Evolutionary conservation across 306 rosid genomes (phyloP).

Genomic region (Quercus engelmannii): DNA sequence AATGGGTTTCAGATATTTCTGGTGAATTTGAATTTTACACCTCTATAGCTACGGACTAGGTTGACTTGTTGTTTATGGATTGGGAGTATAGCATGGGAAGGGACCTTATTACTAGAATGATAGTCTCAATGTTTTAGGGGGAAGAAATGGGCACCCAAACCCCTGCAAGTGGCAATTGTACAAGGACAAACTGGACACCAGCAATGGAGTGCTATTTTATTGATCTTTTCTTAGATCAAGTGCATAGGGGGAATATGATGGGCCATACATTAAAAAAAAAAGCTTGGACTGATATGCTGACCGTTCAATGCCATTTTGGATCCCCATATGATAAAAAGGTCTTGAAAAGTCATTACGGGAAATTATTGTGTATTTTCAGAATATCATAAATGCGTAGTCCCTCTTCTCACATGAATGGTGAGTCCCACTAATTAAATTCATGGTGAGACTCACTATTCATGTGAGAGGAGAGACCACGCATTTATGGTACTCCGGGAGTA

Average conservation of each 20-base stretch:
- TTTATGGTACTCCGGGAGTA: no score
- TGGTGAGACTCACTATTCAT: no score
- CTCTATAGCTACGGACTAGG: not conserved
- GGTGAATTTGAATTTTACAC: not conserved
- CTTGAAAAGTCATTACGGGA: not conserved
- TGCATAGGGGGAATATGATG: no score
- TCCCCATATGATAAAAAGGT: conserved; percentile 33
- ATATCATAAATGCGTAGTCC: no score
- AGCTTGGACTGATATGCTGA: not conserved
- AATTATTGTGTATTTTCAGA: no score
- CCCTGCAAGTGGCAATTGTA: conserved; percentile 26
- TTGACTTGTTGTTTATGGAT: not conserved
- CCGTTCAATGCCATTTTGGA: conserved; percentile 44
- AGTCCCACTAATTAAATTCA: no score
- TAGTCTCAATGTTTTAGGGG: conserved; percentile 1
- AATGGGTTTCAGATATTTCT: not conserved
- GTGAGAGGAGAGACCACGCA: no score
- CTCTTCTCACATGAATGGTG: no score
- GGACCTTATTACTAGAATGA: not conserved
- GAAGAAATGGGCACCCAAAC: conserved; percentile 36
- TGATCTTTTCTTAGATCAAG: no score
- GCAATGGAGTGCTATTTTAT: no score
- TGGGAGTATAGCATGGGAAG: not conserved
- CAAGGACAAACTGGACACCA: not conserved
- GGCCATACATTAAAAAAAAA: no score